A percentile compares a stretch with the other conserved stretches of the same genome.
These are phyloP conservation scores for Hypericum perforatum DNA, from an alignment of 345 rosid genomes.

Conservation along the genomic window DNA sequence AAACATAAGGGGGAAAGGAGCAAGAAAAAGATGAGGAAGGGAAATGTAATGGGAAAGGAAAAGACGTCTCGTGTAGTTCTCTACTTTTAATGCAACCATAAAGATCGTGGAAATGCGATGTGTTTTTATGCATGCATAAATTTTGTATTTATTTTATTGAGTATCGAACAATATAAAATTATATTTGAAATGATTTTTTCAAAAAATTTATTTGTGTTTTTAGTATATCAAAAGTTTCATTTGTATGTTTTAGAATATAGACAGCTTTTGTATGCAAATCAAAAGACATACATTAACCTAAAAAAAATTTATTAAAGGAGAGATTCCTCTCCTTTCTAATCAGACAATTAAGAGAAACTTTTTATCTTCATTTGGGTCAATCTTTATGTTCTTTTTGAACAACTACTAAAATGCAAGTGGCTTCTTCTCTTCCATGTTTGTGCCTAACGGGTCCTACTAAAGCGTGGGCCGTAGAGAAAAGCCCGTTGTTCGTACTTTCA, in stretches of 20 bases:
- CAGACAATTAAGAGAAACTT: constrained; percentile 13
- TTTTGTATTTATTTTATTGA: no score
- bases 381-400: constrained; percentile 8
- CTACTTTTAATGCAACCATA: constrained; percentile 46
- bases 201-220: no score
- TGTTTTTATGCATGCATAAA: no score
- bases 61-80: constrained; percentile 39
- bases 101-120: constrained; percentile 32
- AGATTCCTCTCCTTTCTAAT: constrained; percentile 13
- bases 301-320: constrained; percentile 7
- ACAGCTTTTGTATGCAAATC: constrained; percentile 42
- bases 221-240: no score
- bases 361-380: constrained; percentile 21
- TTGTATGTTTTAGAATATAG: constrained; percentile 15
- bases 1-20: background rate
- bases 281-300: constrained; percentile 14
- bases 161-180: no score
- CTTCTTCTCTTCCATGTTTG: no score
- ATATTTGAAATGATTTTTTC: no score
- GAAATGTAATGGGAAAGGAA: constrained; percentile 17
- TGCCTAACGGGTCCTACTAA: no score
- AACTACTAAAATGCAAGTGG: no score
- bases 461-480: no score
- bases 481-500: no score
- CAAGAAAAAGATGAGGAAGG: background rate